Base-by-base conservation (phyloP, 306 rosid genomes). In the Ammopiptanthus mongolicus region DNA sequence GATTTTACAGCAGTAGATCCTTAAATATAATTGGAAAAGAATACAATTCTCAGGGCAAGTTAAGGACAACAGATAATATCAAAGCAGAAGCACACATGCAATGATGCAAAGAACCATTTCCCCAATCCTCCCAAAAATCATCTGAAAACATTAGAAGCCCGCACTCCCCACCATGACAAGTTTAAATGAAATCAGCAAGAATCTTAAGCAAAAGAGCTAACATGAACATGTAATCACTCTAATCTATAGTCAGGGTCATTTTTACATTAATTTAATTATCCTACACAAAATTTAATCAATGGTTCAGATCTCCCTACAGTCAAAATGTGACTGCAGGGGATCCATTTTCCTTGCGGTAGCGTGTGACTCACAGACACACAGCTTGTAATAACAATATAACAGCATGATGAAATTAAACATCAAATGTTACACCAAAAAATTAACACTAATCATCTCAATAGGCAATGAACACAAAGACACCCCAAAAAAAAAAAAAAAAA, bases 1-100 rank as follows among this genome's bases (percentile, higher is more conserved):
- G 89, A 69, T 75, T 87, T 87, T 68, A 65, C 84, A 51, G 82
- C 63, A 3, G 76, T 37, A 5, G 88, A 69, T 39, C 88, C 96
- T 90, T 79, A 53, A 63, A 74, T 13, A 22, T 29, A 68, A 65
- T 66, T 29, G 28, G 9, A 77, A 65, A 55, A 64, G 36, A 17
- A 23, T 23, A 29, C 72, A 56, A 28, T 25, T 17, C 46, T 18
- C 65, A 9, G 29, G 56, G 25, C 48, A 39, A 68, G 8, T 29
- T 50, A 13, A 57, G 60, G 47, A 74, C 28, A 39, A 4, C 23
- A 37, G 3, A 22, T 18, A 44, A 68, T 17, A 34, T 44, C 52
- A 63, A 14, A 44, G 19, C 19, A 44, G 3, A 63, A 62, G 33
- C 46, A 25, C 19, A 46, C 12, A 62, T 34, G 53, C 63, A 75